Evolutionary conservation across 768 basidiomycete species (phyloP).

Genomic region (Serpula lacrymans): DNA sequence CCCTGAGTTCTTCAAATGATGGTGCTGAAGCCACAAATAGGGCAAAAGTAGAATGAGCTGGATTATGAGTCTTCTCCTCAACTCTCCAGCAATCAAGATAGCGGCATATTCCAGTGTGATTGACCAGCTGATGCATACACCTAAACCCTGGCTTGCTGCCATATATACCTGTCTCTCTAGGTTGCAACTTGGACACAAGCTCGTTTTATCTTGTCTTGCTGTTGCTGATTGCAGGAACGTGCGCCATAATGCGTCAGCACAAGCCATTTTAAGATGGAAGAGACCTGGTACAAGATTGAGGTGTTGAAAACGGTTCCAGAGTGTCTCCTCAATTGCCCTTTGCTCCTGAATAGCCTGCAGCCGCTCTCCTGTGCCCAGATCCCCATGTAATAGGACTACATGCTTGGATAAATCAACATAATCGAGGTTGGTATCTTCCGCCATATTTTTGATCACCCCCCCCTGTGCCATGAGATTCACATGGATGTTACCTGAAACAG

Average conservation of each 20-base stretch:
- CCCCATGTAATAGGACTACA: conserved; percentile 23
- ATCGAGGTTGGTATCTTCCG: neutral
- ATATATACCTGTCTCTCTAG: conserved; percentile 30
- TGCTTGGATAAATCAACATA: conserved; percentile 9
- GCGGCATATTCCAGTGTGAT: conserved; percentile 22
- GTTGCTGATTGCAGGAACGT: conserved; percentile 6
- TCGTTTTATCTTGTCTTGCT: neutral
- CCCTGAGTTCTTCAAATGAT: conserved; percentile 14
- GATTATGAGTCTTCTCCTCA: conserved; percentile 10
- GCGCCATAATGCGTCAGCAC: conserved; percentile 15
- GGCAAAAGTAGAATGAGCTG: conserved; percentile 20
- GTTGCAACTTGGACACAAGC: conserved; percentile 18
- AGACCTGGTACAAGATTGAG: conserved; percentile 27
- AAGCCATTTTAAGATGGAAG: conserved; percentile 29
- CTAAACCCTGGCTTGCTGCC: conserved; percentile 30
- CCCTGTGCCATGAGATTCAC: conserved; percentile 7
- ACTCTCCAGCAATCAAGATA: conserved; percentile 27
- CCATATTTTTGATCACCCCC: conserved; percentile 3
- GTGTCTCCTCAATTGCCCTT: conserved; percentile 24
- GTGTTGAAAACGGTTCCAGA: conserved; percentile 25
- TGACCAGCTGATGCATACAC: conserved; percentile 31
- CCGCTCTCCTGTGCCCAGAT: conserved; percentile 25
- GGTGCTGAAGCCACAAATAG: conserved; percentile 29
- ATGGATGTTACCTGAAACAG: conserved; percentile 14
- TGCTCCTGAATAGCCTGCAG: too few relatives aligned